phyloP scores from a whole-genome alignment of 2,329 filamentous ascomycete species.

The Sporothrix pseudoabietina region DNA sequence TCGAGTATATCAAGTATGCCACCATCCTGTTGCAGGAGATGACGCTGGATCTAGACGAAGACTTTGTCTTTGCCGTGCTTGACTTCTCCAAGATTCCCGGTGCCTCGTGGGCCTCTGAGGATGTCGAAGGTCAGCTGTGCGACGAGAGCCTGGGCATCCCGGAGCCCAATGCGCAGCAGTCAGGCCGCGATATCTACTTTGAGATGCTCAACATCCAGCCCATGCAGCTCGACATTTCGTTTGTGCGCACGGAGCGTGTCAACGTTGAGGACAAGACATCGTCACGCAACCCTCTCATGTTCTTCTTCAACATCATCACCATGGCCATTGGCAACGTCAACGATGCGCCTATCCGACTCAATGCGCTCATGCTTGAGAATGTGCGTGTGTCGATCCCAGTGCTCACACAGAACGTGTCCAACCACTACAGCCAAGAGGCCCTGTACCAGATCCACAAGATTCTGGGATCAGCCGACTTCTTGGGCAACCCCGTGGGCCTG shows the following conservation, averaged over 20 bases:
- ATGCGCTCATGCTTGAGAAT: constrained; percentile 92
- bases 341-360: constrained; percentile 90
- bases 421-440: constrained; percentile 95
- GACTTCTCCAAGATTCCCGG: constrained; percentile 94
- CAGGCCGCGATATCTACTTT: constrained; percentile 95
- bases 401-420: constrained; percentile 81
- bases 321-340: constrained; percentile 99
- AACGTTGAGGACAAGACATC: constrained; percentile 95
- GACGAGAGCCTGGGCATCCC: constrained; percentile 90
- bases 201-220: constrained; percentile 95
- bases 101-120: constrained; percentile 76
- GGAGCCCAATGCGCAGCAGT: constrained; percentile 80
- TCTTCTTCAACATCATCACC: constrained; percentile 96
- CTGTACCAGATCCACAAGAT: constrained; percentile 97
- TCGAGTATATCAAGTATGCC: constrained; percentile 97
- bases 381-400: constrained; percentile 85
- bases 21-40: constrained; percentile 93
- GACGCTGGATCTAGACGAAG: constrained; percentile 96
- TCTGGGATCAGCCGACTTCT: constrained; percentile 92
- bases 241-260: constrained; percentile 93
- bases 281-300: constrained; percentile 93
- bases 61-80: constrained; percentile 94
- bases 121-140: constrained; percentile 81
- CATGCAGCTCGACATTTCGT: constrained; percentile 96
- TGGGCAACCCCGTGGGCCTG: constrained; percentile 93